Percentiles rank a stretch among this genome's conserved stretches.
These are phyloP conservation scores for Copromyces sp. DNA, from an alignment of 495 filamentous ascomycete species.

Conservation along the genomic window DNA sequence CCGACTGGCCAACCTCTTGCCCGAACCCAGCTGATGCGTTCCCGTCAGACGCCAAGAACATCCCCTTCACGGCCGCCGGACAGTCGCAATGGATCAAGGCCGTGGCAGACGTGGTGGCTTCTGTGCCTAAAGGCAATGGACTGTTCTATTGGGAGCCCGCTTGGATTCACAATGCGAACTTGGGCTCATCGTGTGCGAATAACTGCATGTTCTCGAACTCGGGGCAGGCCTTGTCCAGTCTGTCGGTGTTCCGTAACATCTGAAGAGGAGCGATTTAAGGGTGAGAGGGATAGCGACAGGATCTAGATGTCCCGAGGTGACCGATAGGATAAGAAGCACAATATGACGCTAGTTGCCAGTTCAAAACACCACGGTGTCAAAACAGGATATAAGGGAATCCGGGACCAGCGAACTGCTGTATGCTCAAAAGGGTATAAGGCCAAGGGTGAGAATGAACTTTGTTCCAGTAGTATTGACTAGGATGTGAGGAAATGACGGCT, in stretches of 20 bases:
- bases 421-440: background rate
- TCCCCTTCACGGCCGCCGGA: conserved; percentile 51
- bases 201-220: conserved; percentile 36
- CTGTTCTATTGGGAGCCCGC: conserved; percentile 66
- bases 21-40: conserved; percentile 44
- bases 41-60: conserved; percentile 44
- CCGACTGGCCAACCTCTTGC: conserved; percentile 56
- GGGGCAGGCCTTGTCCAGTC: conserved; percentile 23
- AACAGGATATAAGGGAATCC: background rate
- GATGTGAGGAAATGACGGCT: background rate
- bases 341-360: background rate
- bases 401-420: background rate
- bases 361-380: background rate
- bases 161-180: conserved; percentile 52
- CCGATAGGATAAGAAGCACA: background rate
- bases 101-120: conserved; percentile 43
- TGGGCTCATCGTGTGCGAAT: conserved; percentile 43
- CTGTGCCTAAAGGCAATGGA: conserved; percentile 40
- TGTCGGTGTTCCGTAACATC: conserved; percentile 22
- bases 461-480: background rate
- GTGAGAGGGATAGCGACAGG: background rate
- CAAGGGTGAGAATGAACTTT: background rate
- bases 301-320: background rate
- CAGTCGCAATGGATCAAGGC: conserved; percentile 48
- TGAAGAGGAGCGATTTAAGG: background rate